Base-by-base conservation (phyloP, 2,329 filamentous ascomycete genomes). In the Alternaria sp. region DNA sequence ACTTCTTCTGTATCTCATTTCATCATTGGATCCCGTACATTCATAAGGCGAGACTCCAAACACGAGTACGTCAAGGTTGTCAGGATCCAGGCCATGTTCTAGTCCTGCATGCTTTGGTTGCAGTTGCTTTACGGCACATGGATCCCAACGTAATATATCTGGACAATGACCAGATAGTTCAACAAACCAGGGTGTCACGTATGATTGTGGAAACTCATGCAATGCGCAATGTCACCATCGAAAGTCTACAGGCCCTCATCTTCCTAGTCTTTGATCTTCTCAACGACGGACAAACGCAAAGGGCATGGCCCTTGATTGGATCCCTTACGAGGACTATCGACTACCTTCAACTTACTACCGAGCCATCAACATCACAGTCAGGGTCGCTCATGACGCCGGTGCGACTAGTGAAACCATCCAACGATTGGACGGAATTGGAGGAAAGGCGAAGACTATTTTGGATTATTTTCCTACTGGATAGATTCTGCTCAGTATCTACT, bases 21-120 rank as follows among this genome's bases (percentile, higher is more conserved):
- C 74, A 77, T 59, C 74, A 77, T 45, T 77, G 74, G 74, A 74
- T 77, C 9, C 74, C 74, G 2, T 75, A 74, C 32, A 55, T 76
- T 2, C 74, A 77, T 60, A 77, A 77, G 54, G 52, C 71, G 27
- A 59, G 73, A n/a, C 63, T 77, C 3, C 72, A 70, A 30, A 67
- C 60, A 5, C 67, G 65, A 25, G 72, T 75, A 10, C 61, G 57
- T 12, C 60, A 71, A 46, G 61, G 62, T 2, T 38, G 59, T 5
- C 65, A 61, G 38, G 62, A 67, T 34, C 53, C 63, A 18, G 60
- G 65, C 0, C 59, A 70, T 25, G 62, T 69, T 18, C 63, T 77
- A 3, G 67, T 77, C 16, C 61, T 76, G 1, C 74, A 77, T 54
- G 72, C 72, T 10, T 57, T 77, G 36, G 68, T 75, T 4, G 70